Evolutionary conservation across 176 grass and related monocot genomes (phyloP).

Genomic region (Paspalum notatum): DNA sequence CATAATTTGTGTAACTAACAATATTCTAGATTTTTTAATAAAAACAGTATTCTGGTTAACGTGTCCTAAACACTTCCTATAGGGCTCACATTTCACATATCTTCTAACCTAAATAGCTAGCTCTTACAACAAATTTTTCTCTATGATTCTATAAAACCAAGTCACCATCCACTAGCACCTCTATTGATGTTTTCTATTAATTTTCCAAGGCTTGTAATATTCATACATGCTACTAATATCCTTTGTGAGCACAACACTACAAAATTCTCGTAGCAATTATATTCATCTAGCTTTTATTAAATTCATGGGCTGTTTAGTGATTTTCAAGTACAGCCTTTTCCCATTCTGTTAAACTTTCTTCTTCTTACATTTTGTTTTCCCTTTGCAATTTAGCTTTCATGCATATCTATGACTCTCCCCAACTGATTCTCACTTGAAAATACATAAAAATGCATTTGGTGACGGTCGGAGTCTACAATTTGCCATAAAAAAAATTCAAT

Average conservation of each 20-base stretch:
- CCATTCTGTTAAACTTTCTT: neutral
- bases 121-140: too few relatives aligned
- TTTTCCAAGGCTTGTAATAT: too few relatives aligned
- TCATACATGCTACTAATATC: too few relatives aligned
- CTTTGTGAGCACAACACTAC: too few relatives aligned
- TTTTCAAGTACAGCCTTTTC: neutral
- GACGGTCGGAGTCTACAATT: neutral
- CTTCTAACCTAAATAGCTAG: too few relatives aligned
- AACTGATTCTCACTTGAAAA: neutral
- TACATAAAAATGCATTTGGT: neutral
- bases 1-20: neutral
- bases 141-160: too few relatives aligned
- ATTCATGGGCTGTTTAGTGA: neutral
- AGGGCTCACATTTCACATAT: neutral
- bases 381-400: neutral
- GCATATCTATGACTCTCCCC: neutral
- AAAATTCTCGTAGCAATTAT: too few relatives aligned
- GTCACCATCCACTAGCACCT: too few relatives aligned
- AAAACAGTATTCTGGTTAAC: constrained; percentile 1
- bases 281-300: too few relatives aligned
- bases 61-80: neutral
- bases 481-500: neutral
- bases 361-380: neutral
- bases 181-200: too few relatives aligned
- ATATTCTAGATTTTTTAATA: too few relatives aligned